Evolutionary conservation across 1,284 basidiomycete species (phyloP).

Genomic region (Pseudozyma sp.): DNA sequence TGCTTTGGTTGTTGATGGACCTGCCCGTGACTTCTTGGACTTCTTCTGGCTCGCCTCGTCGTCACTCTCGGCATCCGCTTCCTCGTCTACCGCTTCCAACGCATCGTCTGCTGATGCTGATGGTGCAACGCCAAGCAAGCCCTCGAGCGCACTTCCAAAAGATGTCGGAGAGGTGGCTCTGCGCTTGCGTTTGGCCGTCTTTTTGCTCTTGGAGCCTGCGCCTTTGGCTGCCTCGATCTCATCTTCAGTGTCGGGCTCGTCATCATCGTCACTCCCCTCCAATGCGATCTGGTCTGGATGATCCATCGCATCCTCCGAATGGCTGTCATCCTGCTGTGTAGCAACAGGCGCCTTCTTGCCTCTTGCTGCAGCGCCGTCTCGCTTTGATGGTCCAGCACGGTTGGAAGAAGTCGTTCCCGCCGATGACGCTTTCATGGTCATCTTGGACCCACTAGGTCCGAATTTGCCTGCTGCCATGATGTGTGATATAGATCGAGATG

Average conservation of each 20-base stretch:
- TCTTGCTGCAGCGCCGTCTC: constrained; percentile 9
- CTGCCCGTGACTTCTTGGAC: constrained; percentile 17
- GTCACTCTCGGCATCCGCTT: constrained; percentile 11
- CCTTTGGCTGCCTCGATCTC: constrained; percentile 57
- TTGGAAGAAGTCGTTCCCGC: constrained; percentile 12
- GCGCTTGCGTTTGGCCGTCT: constrained; percentile 64
- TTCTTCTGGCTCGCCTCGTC: constrained; percentile 4
- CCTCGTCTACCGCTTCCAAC: constrained; percentile 16
- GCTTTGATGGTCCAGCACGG: constrained; percentile 20
- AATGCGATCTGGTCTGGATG: constrained; percentile 38
- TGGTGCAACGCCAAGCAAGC: constrained; percentile 51
- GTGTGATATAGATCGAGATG: background rate
- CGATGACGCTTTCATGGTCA: constrained; percentile 37
- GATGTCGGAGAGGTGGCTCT: constrained; percentile 62
- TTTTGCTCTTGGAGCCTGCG: constrained; percentile 53
- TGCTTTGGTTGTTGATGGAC: background rate
- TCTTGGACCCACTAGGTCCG: constrained; percentile 44
- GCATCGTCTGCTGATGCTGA: constrained; percentile 20
- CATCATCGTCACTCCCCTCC: constrained; percentile 35
- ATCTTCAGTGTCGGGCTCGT: constrained; percentile 55
- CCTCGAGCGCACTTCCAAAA: constrained; percentile 61
- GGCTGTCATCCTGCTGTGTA: constrained; percentile 12
- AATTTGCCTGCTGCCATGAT: constrained; percentile 40
- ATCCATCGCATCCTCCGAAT: constrained; percentile 24
- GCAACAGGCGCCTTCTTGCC: constrained; percentile 14